These are phyloP conservation scores for Hyaloscypha variabilis DNA, from an alignment of 495 filamentous ascomycete species.

Conservation along the genomic window DNA sequence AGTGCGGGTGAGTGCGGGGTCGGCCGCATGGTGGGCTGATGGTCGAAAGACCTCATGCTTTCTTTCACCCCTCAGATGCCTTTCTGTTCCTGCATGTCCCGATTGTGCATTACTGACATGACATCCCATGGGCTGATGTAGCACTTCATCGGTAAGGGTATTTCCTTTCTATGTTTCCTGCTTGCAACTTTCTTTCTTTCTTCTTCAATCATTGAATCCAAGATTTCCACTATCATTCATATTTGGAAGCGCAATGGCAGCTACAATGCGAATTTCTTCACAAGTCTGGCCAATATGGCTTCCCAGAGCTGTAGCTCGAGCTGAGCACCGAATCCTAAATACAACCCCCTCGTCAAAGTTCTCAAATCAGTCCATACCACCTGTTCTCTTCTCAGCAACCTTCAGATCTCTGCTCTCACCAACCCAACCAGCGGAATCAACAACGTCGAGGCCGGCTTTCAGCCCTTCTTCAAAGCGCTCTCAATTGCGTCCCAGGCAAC, in stretches of 20 bases:
- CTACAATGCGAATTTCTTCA: not conserved
- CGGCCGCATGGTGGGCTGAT: not conserved
- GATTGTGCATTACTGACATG: not conserved
- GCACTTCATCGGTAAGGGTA: not conserved
- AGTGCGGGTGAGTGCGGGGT: not conserved
- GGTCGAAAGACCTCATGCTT: not conserved
- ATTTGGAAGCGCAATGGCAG: too few relatives aligned
- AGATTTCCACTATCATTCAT: too few relatives aligned
- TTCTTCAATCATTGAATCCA: too few relatives aligned
- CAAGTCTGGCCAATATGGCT: slow-evolving; percentile 26
- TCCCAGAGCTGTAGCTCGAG: slow-evolving; percentile 14
- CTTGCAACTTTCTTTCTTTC: not conserved
- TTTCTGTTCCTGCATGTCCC: not conserved
- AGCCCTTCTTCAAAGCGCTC: not conserved
- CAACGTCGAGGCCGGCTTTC: not conserved
- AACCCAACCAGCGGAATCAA: not conserved
- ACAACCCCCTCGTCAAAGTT: not conserved
- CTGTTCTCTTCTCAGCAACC: slow-evolving; percentile 10
- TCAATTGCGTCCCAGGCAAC: slow-evolving; percentile 6
- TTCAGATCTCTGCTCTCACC: slow-evolving; percentile 7
- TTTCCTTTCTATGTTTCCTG: not conserved
- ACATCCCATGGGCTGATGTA: not conserved
- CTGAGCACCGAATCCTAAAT: not conserved
- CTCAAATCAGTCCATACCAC: not conserved
- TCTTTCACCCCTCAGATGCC: not conserved